A percentile compares a stretch with the other conserved stretches of the same genome.
Evolutionary conservation across 148 eudicot species (phyloP).

Genomic region (Rheum nobile): DNA sequence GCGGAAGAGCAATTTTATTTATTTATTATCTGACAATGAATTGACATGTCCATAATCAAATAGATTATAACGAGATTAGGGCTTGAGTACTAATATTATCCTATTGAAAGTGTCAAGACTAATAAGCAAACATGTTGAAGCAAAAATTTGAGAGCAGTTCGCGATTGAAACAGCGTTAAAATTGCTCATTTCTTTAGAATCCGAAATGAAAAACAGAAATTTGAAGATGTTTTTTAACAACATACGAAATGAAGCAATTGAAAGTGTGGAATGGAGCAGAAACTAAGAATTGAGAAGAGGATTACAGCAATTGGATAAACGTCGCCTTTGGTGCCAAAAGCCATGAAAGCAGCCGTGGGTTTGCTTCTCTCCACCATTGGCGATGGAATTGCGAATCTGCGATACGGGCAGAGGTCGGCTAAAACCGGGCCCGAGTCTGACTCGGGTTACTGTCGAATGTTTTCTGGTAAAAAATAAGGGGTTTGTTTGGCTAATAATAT

Average conservation of each 20-base stretch:
- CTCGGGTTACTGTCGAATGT: too few species aligned
- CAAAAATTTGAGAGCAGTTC: neutral
- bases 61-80: neutral
- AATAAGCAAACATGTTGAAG: neutral
- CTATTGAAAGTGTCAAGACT: neutral
- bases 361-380: constrained; percentile 15
- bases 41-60: neutral
- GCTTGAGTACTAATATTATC: neutral
- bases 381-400: neutral
- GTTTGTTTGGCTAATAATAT: too few species aligned
- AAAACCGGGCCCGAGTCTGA: neutral
- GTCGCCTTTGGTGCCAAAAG: constrained; percentile 95
- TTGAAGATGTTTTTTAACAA: neutral
- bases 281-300: neutral
- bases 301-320: constrained; percentile 73
- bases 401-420: neutral
- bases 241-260: neutral
- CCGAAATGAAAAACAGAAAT: neutral
- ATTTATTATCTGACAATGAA: neutral
- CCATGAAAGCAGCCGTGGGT: constrained; percentile 79
- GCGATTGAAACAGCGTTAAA: neutral
- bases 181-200: too few species aligned
- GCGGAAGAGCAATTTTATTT: neutral
- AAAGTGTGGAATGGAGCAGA: neutral
- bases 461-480: too few species aligned